These are phyloP conservation scores for Vitis vinifera DNA, from an alignment of 164 flowering plant genomes.

Conservation along the genomic window DNA sequence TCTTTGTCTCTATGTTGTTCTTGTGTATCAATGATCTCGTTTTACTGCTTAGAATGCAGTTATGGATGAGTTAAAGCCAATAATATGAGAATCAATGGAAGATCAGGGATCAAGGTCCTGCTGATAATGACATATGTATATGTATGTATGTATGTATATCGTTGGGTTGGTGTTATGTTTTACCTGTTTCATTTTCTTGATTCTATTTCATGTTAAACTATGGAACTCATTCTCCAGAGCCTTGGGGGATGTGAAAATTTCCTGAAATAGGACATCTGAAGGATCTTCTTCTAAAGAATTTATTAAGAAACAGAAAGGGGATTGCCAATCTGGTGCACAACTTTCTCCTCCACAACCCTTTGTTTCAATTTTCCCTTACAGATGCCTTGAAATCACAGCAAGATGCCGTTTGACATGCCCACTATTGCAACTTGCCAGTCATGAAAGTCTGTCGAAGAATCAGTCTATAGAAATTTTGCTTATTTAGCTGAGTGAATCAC, in stretches of 20 bases:
- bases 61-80: background rate
- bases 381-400: background rate
- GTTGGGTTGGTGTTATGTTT: background rate
- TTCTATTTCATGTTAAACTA: background rate
- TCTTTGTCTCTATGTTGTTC: background rate
- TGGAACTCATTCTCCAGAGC: no score
- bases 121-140: no score
- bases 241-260: no score
- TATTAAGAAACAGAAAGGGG: no score
- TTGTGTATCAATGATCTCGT: background rate
- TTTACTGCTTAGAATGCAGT: constrained; percentile 1
- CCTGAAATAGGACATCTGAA: no score
- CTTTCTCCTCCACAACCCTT: background rate
- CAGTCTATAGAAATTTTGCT: background rate
- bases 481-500: background rate
- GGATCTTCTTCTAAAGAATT: no score
- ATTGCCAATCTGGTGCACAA: no score
- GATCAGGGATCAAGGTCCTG: no score
- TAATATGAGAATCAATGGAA: no score
- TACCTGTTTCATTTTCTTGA: background rate
- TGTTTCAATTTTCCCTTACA: background rate
- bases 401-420: background rate
- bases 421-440: constrained; percentile 5
- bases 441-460: background rate
- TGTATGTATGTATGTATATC: no score